These are phyloP conservation scores for Thalassiosira hispida DNA, from an alignment of 352 stramenopile genomes.

Conservation along the genomic window DNA sequence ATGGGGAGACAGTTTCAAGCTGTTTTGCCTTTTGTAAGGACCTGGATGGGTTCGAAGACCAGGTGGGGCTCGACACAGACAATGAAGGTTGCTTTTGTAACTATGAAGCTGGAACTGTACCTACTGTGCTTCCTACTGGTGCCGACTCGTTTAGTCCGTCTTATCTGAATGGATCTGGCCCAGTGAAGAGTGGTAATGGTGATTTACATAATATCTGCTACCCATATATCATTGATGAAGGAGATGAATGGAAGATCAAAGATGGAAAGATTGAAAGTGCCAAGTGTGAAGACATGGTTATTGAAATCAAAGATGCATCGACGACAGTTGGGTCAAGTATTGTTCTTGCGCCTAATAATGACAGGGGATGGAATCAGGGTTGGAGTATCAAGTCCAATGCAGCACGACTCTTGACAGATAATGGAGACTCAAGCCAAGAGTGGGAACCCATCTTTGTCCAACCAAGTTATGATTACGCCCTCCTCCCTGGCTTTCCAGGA, in stretches of 20 bases:
- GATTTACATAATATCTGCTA: too few species aligned
- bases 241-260: background rate
- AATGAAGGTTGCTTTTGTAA: too few species aligned
- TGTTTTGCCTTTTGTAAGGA: too few species aligned
- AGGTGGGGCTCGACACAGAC: too few species aligned
- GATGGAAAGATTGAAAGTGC: background rate
- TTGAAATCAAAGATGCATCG: background rate
- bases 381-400: background rate
- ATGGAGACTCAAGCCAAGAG: background rate
- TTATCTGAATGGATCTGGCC: too few species aligned
- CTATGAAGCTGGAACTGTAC: too few species aligned
- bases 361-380: background rate
- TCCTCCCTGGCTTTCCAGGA: conserved; percentile 6
- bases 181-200: too few species aligned
- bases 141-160: too few species aligned
- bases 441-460: conserved; percentile 2
- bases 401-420: background rate
- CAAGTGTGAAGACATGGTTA: background rate
- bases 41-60: too few species aligned
- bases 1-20: too few species aligned
- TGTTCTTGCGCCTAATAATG: background rate
- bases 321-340: background rate
- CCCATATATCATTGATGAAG: background rate
- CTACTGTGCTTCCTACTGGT: too few species aligned
- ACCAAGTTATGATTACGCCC: conserved; percentile 1